These are phyloP conservation scores for Venturia effusa DNA, from an alignment of 2,329 filamentous ascomycete genomes.

Conservation along the genomic window DNA sequence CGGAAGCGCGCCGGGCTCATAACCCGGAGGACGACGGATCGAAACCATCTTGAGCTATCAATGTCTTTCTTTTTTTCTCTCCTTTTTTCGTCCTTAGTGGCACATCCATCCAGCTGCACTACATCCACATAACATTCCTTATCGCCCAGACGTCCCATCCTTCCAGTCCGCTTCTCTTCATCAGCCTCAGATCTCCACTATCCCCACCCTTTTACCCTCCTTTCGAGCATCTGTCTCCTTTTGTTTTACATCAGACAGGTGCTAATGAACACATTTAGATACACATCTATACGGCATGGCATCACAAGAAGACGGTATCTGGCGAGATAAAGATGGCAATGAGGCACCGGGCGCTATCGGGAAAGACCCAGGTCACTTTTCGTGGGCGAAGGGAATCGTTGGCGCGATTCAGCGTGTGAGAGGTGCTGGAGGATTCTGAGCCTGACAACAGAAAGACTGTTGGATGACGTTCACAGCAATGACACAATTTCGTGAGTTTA, in stretches of 20 bases:
- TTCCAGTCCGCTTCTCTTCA: too few species aligned
- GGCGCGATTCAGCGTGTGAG: constrained; percentile 48
- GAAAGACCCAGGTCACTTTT: constrained; percentile 42
- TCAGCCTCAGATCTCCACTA: too few species aligned
- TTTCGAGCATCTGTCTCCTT: background rate
- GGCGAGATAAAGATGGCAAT: constrained; percentile 42
- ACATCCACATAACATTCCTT: too few species aligned
- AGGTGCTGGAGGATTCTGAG: constrained; percentile 44
- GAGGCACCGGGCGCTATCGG: constrained; percentile 30
- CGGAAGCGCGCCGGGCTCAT: constrained; percentile 7
- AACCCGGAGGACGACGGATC: constrained; percentile 6
- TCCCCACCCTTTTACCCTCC: background rate
- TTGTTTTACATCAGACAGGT: too few species aligned
- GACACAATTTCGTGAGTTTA: too few species aligned
- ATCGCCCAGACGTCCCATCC: background rate
- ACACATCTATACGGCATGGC: constrained; percentile 48
- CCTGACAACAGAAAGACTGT: background rate
- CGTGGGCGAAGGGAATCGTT: constrained; percentile 47
- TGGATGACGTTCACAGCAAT: too few species aligned
- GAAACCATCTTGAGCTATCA: constrained; percentile 1
- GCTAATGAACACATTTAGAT: too few species aligned
- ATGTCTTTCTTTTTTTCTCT: background rate
- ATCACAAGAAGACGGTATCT: constrained; percentile 46
- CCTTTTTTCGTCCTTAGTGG: background rate
- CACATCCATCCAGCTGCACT: too few species aligned